Base-by-base conservation (phyloP, 495 filamentous ascomycete genomes). In the Penicillium fimorum region DNA sequence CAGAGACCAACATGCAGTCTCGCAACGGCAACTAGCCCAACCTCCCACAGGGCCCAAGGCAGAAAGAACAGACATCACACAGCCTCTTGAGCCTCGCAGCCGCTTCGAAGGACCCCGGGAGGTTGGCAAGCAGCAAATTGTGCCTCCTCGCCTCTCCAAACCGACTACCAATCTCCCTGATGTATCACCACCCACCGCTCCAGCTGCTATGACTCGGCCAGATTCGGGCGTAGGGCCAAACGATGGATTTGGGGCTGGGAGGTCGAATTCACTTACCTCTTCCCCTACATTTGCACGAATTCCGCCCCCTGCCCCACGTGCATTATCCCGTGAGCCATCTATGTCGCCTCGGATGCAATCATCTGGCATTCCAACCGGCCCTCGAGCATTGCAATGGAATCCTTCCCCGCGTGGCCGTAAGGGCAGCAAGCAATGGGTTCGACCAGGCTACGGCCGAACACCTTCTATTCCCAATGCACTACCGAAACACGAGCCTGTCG, bases 351-450 rank as follows among this genome's bases (percentile, higher is more conserved):
- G 74, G 5, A 80, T 84, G 66, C 75, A 76, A 47, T 74, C 77
- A 47, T 79, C 81, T 12, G 75, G 71, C 30, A 82, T 86, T 25
- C 84, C 84, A 12, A 79, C 79, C 0, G 84, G 82, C 3, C 83
- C 84, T 27, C 79, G 84, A 27, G 81, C 81, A 10, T 74, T 80
- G 18, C 69, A 71, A 47, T 64, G 72, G 27, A 70, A 63, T 52
- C 56, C 60, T 33, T 64, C 66, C 20, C 65, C 67, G 3, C 67
- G 74, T 10, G 72, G 74, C 35, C 70, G 61, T 37, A 82, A 71
- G 54, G 64, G 51, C 60, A 84, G 79, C 56, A 86, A 85, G 51
- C 82, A 82, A 63, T 87, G 84, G 84, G 78, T 83, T 52, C 85
- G 84, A 47, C 79, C 84, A 5, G 73, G 68, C 17, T 77, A 72